Conservation (phyloP, 2,329 filamentous ascomycete species). For the Microcera coccophila region DNA sequence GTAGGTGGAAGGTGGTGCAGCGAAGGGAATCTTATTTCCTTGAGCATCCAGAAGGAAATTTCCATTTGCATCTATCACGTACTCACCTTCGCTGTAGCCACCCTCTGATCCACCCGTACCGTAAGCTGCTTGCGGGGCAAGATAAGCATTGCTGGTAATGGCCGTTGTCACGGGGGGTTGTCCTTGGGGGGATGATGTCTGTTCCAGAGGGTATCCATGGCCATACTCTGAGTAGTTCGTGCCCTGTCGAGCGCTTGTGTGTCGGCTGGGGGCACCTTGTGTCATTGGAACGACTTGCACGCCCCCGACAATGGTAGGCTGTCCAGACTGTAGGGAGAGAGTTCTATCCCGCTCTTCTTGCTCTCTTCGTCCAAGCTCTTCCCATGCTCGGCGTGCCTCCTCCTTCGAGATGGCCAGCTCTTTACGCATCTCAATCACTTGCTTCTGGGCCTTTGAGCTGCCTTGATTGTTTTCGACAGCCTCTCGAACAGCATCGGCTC, state of each 20-base stretch:
- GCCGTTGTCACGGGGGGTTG: conserved; percentile 30
- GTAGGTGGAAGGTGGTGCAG: conserved; percentile 42
- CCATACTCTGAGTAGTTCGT: conserved; percentile 29
- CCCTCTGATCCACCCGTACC: conserved; percentile 48
- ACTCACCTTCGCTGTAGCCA: conserved; percentile 68
- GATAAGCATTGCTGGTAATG: conserved; percentile 27
- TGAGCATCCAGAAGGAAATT: conserved; percentile 58
- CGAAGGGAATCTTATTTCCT: conserved; percentile 56
- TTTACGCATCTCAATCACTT: conserved; percentile 84
- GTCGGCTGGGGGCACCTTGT: conserved; percentile 59
- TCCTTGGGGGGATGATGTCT: conserved; percentile 41
- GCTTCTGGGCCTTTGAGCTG: conserved; percentile 70
- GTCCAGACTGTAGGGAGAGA: conserved; percentile 77
- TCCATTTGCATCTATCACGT: conserved; percentile 59
- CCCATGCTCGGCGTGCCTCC: conserved; percentile 92
- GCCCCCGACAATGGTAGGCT: conserved; percentile 84
- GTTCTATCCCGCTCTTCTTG: conserved; percentile 89
- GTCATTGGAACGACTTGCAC: conserved; percentile 95
- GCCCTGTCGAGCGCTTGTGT: conserved; percentile 39
- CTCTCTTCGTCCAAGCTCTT: conserved; percentile 88
- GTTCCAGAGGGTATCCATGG: conserved; percentile 34
- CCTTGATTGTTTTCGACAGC: conserved; percentile 65
- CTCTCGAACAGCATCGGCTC: conserved; percentile 63
- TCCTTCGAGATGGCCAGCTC: conserved; percentile 94
- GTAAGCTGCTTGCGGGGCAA: conserved; percentile 18